Percentiles rank a stretch among this genome's conserved stretches.
Evolutionary conservation across 192 early-diverging fungal species (phyloP).

Genomic region (Backusella luteola): DNA sequence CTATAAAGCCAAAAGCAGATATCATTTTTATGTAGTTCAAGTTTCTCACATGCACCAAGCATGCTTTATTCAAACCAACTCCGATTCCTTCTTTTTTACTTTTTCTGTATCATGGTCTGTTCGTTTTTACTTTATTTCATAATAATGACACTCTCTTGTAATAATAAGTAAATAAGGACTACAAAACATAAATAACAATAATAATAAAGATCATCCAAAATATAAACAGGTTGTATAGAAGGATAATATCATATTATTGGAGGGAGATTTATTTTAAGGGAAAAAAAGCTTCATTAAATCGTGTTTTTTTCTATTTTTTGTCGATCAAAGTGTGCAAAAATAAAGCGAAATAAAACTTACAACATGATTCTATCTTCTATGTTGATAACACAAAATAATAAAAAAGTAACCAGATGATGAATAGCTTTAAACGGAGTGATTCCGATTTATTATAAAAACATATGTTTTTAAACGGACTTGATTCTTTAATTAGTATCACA

Average conservation of each 20-base stretch:
- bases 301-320: not conserved
- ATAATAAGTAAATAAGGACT: not conserved
- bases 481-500: not conserved
- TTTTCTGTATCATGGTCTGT: not conserved
- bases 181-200: not conserved
- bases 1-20: not conserved
- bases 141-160: no score
- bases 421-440: not conserved
- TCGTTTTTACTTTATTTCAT: not conserved
- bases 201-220: not conserved
- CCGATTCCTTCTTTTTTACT: not conserved
- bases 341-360: not conserved
- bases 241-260: not conserved
- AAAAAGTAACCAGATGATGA: conserved; percentile 6
- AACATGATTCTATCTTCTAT: not conserved
- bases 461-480: not conserved
- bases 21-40: not conserved
- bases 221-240: not conserved
- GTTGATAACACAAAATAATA: not conserved
- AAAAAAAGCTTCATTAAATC: not conserved
- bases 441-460: conserved; percentile 2
- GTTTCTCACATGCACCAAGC: not conserved
- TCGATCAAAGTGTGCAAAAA: not conserved
- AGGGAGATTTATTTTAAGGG: not conserved
- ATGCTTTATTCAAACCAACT: not conserved